A percentile compares a stretch with the other conserved stretches of the same genome.
Conservation (phyloP, 345 rosid genomes). For the Leavenworthia alabamica region DNA sequence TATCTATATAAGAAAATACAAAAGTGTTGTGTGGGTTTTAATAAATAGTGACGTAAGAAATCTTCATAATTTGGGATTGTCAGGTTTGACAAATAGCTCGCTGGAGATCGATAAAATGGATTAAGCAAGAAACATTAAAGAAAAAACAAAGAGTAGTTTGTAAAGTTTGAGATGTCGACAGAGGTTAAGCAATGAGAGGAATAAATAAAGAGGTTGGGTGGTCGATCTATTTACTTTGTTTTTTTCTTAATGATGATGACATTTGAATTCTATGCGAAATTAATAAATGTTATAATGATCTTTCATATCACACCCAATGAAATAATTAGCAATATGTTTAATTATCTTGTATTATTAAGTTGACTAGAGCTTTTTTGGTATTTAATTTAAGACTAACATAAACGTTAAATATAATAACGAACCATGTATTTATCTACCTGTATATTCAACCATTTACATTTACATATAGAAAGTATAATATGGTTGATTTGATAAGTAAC, state of each 20-base stretch:
- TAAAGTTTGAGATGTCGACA: slow-evolving; percentile 8
- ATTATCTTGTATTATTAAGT: slow-evolving; percentile 27
- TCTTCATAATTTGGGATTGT: slow-evolving; percentile 11
- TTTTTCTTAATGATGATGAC: slow-evolving; percentile 8
- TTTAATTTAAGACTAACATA: neutral
- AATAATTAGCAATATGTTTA: slow-evolving; percentile 4
- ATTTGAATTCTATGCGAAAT: neutral
- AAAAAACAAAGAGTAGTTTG: neutral
- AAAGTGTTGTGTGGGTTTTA: neutral
- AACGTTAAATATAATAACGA: neutral
- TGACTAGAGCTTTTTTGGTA: slow-evolving; percentile 17
- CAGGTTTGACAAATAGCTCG: slow-evolving; percentile 28
- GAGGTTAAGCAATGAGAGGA: neutral
- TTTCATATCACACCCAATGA: slow-evolving; percentile 22
- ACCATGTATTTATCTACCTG: neutral
- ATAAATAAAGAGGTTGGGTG: slow-evolving; percentile 26
- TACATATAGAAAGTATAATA: neutral
- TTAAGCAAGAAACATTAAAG: neutral
- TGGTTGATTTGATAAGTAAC: neutral
- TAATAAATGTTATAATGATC: slow-evolving; percentile 11
- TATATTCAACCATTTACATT: neutral
- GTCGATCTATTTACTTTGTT: slow-evolving; percentile 8
- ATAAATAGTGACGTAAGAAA: slow-evolving; percentile 19
- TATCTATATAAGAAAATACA: neutral
- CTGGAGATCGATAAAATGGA: slow-evolving; percentile 7